phyloP scores from a whole-genome alignment of 2,329 filamentous ascomycete species.

The Cytospora piceicola region DNA sequence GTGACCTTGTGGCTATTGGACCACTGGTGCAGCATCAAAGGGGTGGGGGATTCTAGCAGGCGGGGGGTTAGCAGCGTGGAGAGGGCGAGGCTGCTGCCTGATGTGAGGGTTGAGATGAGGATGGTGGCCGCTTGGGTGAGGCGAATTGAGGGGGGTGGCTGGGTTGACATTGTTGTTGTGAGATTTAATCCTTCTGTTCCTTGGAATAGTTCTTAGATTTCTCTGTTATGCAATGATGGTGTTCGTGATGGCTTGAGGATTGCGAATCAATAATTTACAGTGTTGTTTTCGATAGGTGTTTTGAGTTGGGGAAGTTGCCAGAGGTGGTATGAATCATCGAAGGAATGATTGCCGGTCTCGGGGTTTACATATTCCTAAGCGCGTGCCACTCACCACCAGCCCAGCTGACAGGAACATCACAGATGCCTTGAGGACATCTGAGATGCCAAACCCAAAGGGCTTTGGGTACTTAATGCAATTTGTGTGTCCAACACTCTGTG shows the following conservation, averaged over 20 bases:
- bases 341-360: neutral
- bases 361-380: neutral
- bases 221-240: too few species aligned
- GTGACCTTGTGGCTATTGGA: constrained; percentile 46
- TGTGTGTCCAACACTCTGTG: too few species aligned
- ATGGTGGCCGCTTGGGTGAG: constrained; percentile 55
- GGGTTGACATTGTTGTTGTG: constrained; percentile 3
- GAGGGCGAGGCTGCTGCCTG: constrained; percentile 43
- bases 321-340: neutral
- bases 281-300: neutral
- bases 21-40: constrained; percentile 61
- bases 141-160: constrained; percentile 39
- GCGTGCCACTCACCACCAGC: neutral
- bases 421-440: too few species aligned
- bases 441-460: too few species aligned
- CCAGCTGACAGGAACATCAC: neutral
- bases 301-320: neutral
- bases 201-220: neutral
- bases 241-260: too few species aligned
- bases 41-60: constrained; percentile 58
- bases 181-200: neutral
- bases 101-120: constrained; percentile 51
- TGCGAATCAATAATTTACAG: too few species aligned
- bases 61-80: constrained; percentile 54
- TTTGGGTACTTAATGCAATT: too few species aligned